Evolutionary conservation across 129 eudicot genomes (phyloP).

Genomic region (Pittosporum tobira): DNA sequence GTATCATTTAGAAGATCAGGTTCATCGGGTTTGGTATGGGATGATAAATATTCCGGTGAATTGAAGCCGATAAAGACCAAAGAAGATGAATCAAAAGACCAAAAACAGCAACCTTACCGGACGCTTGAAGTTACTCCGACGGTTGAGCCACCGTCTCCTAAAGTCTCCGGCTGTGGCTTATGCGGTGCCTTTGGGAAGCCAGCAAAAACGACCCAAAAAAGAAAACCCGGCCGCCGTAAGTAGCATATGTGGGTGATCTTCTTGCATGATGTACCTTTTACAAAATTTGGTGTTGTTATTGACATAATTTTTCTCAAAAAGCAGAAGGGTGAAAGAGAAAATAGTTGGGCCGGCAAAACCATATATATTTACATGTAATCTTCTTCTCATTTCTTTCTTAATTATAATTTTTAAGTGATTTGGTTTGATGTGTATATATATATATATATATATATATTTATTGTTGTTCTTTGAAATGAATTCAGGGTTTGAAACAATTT

Average conservation of each 20-base stretch:
- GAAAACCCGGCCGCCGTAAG: conserved; percentile 27
- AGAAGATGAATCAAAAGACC: conserved; percentile 20
- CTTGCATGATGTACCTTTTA: not conserved
- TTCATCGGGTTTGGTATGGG: conserved; percentile 80
- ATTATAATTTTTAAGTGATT: too few species aligned
- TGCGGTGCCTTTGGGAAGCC: conserved; percentile 63
- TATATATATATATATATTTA: too few species aligned
- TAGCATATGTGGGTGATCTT: conserved; percentile 13
- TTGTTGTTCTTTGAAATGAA: too few species aligned
- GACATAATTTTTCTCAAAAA: too few species aligned
- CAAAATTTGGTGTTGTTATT: too few species aligned
- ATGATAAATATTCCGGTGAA: conserved; percentile 66
- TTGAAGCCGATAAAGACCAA: conserved; percentile 31
- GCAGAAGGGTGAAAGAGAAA: too few species aligned
- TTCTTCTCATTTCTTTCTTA: too few species aligned
- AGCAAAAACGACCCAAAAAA: conserved; percentile 24
- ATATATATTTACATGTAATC: too few species aligned
- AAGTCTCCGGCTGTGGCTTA: conserved; percentile 61
- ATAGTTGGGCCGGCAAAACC: too few species aligned
- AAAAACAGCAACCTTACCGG: conserved; percentile 30
- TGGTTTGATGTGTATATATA: too few species aligned
- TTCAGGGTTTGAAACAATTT: too few species aligned
- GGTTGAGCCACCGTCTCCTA: conserved; percentile 74
- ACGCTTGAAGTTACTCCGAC: conserved; percentile 50
- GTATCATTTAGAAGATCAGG: conserved; percentile 78